Base-by-base conservation (phyloP, 495 filamentous ascomycete genomes). In the Lasiosphaeria hispida region DNA sequence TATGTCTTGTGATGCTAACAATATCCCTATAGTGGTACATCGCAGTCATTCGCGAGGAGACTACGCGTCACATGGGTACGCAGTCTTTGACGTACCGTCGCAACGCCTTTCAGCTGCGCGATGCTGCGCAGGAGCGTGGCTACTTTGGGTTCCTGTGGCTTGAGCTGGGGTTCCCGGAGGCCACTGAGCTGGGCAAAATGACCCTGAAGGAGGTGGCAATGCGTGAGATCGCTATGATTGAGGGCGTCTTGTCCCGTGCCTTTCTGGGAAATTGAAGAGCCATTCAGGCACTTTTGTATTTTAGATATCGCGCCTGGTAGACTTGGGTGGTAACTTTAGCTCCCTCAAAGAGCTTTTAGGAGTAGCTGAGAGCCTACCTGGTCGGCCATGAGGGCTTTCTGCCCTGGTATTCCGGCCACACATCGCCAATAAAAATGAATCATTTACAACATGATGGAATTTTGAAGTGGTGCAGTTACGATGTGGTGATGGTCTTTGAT, bases 21-120 rank as follows among this genome's bases (percentile, higher is more conserved):
- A 52, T 23, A 23, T 38, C 11, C 13, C 51, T n/a, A 6, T n/a
- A 82, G 79, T 84, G 74, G 67, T 84, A 82, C 66, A 77, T 82
- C 18, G 64, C 69, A 33, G 49, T 83, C 19, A 75, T 86, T 43
- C 77, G 76, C 35, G 73, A 78, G 36, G 73, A 78, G 50, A 79
- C 79, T 0, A 70, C 45, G 1, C 59, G 67, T 2, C 39, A 48
- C 13, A 50, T 70, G 9, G 13, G 55, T 55, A 48, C 59, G 73
- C 58, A 49, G 58, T n/a, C 17, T 59, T 48, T 65, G 36, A 17
- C 4, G 14, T 10, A 9, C 36, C 15, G 34, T 15, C 15, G 17
- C 3, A 2, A 1, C n/a, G 10, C 14, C 23, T 18, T 0, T 7
- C n/a, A 8, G 36, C 19, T 13, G 13, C 15, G 37, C n/a, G 9